phyloP scores from a whole-genome alignment of 2,329 filamentous ascomycete genomes.

The Catunica adiposa region DNA sequence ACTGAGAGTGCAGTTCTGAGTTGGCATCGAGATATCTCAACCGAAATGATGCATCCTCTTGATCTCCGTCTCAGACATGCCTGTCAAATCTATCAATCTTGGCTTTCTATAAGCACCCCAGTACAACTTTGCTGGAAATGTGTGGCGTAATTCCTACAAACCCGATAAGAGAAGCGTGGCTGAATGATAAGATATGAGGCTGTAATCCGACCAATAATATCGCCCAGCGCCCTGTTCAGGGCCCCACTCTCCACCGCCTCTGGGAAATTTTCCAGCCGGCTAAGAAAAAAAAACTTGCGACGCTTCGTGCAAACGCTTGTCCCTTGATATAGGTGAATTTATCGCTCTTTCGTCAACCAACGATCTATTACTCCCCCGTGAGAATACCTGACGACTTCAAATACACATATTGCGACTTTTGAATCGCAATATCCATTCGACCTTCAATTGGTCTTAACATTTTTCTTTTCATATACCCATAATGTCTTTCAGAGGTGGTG shows the following conservation, averaged over 20 bases:
- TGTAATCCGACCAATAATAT: slow-evolving; percentile 12
- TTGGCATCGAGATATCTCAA: background rate
- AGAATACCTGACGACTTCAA: background rate
- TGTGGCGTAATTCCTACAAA: slow-evolving; percentile 4
- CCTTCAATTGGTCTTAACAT: background rate
- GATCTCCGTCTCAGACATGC: background rate
- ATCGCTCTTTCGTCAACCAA: slow-evolving; percentile 5
- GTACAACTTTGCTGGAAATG: background rate
- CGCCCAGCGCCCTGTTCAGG: background rate
- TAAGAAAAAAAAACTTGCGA: slow-evolving; percentile 14
- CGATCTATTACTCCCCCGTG: background rate
- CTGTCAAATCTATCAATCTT: slow-evolving; percentile 2
- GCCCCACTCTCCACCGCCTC: slow-evolving; percentile 14
- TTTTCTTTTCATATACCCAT: slow-evolving; percentile 10
- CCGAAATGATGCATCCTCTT: background rate
- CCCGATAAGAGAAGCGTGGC: slow-evolving; percentile 1
- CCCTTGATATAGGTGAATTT: slow-evolving; percentile 1
- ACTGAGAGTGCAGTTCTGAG: background rate
- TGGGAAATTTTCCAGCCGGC: slow-evolving; percentile 11
- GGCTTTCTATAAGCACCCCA: background rate
- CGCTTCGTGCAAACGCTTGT: background rate
- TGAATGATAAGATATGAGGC: slow-evolving; percentile 5
- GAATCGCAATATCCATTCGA: background rate
- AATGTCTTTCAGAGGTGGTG: slow-evolving; percentile 27
- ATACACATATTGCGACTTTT: slow-evolving; percentile 1